Base-by-base conservation (phyloP, 805 yeast species). In the Starmerella floris region DNA sequence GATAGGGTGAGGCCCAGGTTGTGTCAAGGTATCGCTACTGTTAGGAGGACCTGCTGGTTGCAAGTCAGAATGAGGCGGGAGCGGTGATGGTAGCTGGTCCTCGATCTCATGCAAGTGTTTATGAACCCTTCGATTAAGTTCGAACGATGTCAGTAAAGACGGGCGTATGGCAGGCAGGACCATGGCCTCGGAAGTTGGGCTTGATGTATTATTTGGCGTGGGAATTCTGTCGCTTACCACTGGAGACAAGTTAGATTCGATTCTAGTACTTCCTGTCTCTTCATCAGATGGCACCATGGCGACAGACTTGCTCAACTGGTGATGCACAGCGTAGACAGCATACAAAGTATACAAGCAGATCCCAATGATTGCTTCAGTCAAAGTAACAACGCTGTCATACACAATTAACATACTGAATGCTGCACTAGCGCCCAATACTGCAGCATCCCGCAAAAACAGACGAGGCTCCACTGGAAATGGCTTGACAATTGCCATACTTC, bases 401-500 rank as follows among this genome's bases (percentile, higher is more conserved):
- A 81, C 59, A 37, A 77, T 67, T n/a, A 59, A 48, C n/a, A 77
- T 54, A 0, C 81, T 60, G 6, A 78, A 50, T 0, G 67, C 33
- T 0, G 76, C 62, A 19, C 83, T 65, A 0, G 63, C 48, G 0
- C 72, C 56, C 51, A 84, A 79, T 51, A 81, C 72, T 0, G 60
- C 50, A 0, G 74, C 51, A 57, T 88, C 96, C 46, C 79, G 65
- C 5, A 76, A 32, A 54, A 84, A 82, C 9, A 34, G 30, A 20
- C 30, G 27, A 31, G 49, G 46, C 23, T 56, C 54, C 19, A 83
- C 80, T 41, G 70, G 61, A 47, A 78, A 76, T 0, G 94, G 87
- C 30, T 71, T 67, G 1, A 77, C 58, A 0, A 85, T 58, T 0
- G 83, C 79, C 73, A 88, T 80, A 0, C 75, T 59, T 0, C 97